Conservation (phyloP, 1,284 basidiomycete species). For the Boletus mariae region DNA sequence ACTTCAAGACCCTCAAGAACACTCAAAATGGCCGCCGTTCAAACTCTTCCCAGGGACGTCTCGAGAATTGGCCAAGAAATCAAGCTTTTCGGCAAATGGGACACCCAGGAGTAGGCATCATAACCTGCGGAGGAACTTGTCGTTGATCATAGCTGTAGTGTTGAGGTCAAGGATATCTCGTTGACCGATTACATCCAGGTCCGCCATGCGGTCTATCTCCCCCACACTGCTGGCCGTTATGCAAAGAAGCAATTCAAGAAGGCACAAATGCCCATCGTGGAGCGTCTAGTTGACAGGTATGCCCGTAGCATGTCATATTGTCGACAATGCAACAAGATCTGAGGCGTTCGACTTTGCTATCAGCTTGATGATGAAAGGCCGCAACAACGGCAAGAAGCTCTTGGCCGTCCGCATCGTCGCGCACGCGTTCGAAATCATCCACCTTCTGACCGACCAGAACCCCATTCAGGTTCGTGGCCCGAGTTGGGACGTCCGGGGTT, state of each 20-base stretch:
- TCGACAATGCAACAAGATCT: neutral
- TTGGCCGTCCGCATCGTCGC: slow-evolving; percentile 99
- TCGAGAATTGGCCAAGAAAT: slow-evolving; percentile 83
- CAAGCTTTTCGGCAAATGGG: slow-evolving; percentile 97
- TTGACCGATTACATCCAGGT: slow-evolving; percentile 99
- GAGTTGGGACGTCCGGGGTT: neutral
- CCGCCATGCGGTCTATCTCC: slow-evolving; percentile 95
- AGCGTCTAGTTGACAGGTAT: slow-evolving; percentile 97
- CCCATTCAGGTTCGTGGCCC: slow-evolving; percentile 82
- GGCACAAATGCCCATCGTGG: slow-evolving; percentile 99
- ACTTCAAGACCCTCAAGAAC: slow-evolving; percentile 33
- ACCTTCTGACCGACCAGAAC: slow-evolving; percentile 99
- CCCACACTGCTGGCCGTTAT: slow-evolving; percentile 99
- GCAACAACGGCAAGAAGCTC: slow-evolving; percentile 99
- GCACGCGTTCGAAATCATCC: slow-evolving; percentile 99
- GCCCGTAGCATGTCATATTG: slow-evolving; percentile 22
- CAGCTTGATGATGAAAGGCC: slow-evolving; percentile 99
- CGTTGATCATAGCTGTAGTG: slow-evolving; percentile 46
- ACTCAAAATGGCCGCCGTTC: slow-evolving; percentile 53
- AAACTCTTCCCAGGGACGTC: slow-evolving; percentile 81
- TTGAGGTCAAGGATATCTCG: slow-evolving; percentile 99
- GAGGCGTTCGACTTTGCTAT: slow-evolving; percentile 3
- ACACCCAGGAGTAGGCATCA: slow-evolving; percentile 82
- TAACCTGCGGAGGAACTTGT: slow-evolving; percentile 4
- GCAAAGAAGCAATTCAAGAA: slow-evolving; percentile 99